Evolutionary conservation across 352 stramenopile genomes (phyloP), one percentile per base, ranked within the genome.

Genomic region (Phytophthora ramorum): DNA sequence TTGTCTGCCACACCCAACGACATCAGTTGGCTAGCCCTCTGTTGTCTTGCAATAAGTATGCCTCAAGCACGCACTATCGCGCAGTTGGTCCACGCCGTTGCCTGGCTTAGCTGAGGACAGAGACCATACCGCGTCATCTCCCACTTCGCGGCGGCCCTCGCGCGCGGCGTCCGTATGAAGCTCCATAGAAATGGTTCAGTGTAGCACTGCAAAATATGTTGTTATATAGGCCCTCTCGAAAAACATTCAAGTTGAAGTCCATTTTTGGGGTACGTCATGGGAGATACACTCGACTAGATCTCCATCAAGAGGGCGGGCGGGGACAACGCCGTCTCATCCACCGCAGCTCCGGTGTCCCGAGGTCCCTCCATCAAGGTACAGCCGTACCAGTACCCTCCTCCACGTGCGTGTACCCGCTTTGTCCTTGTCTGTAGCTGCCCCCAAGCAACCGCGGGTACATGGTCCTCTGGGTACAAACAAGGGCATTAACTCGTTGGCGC

Each of bases 21-120:
- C 30, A 32, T 22, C 40, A 35, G 5, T 14, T 41, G 35, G 35
- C 8, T 44, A 3, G 22, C 22, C 19, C 14, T 16, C 35, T 22
- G 7, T 40, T 30, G n/a, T 22, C 38, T 47, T 58, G 9, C 37
- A 56, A 1, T 17, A 30, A 26, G 2, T 32, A 32, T 34, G 17
- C 41, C 32, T 14, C 19, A 32, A 73, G 17, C n/a, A 75, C 81
- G 45, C 61, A 96, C 88, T 87, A 67, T 99, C 97, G 13, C 95
- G 83, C 24, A 99, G 79, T 79, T 99, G 96, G 61, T 99, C 95
- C 4, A 99, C 96, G 13, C 97, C 97, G 71, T 99, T 99, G 47
- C 97, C 97, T 7, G 97, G 96, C 76, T 99, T 99, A 54, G 97
- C 97, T 2, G 92, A 98, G 14, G 91, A 98, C 10, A 99, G 83